These are phyloP conservation scores for Mariannaea sp. DNA, from an alignment of 2,329 filamentous ascomycete genomes.

Conservation along the genomic window DNA sequence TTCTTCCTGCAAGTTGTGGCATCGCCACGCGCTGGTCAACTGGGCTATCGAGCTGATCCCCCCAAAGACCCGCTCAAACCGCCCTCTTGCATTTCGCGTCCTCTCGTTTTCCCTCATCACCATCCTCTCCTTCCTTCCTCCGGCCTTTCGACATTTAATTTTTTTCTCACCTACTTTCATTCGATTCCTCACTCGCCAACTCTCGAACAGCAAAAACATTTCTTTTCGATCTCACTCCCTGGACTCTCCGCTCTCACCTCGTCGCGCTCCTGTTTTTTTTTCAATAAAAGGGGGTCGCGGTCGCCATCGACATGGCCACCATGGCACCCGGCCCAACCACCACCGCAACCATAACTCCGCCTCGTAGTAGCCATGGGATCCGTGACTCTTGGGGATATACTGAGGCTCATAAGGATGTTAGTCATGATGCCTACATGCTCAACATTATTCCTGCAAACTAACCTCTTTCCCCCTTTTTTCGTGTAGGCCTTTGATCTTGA, in stretches of 20 bases:
- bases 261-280: slow-evolving; percentile 5
- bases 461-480: too few species aligned
- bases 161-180: background rate
- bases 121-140: background rate
- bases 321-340: slow-evolving; percentile 56
- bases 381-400: slow-evolving; percentile 51
- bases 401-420: slow-evolving; percentile 45
- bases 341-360: slow-evolving; percentile 53
- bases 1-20: slow-evolving; percentile 7
- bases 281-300: slow-evolving; percentile 36
- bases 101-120: background rate
- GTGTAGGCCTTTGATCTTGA: slow-evolving; percentile 31
- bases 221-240: background rate
- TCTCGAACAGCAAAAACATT: background rate
- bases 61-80: slow-evolving; percentile 19
- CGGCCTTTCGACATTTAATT: too few species aligned
- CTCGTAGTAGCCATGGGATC: slow-evolving; percentile 55
- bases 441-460: too few species aligned
- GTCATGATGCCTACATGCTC: slow-evolving; percentile 21
- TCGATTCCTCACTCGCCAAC: background rate
- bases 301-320: slow-evolving; percentile 53
- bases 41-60: slow-evolving; percentile 22
- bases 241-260: slow-evolving; percentile 4
- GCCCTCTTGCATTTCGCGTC: slow-evolving; percentile 20
- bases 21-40: slow-evolving; percentile 15